Base-by-base conservation (phyloP, 2,329 filamentous ascomycete genomes). In the Clarireedia monteithiana region DNA sequence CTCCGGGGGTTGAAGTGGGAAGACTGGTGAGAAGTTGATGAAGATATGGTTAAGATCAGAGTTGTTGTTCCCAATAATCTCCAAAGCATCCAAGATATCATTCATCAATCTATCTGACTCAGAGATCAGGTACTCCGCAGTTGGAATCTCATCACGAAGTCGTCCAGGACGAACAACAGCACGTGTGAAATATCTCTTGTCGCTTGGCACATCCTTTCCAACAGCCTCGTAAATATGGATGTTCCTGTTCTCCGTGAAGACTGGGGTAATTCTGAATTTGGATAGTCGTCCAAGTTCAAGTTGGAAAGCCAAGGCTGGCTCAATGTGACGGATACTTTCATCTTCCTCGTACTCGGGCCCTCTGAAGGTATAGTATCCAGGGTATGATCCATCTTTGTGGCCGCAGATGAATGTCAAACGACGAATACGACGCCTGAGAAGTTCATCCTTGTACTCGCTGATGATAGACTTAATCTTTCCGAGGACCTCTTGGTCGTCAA, bases 21-120 rank as follows among this genome's bases (percentile, higher is more conserved):
- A 97, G 58, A 96, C 89, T 9, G 91, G 90, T 0, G 90, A 94
- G 77, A 99, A 99, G 82, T 99, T 97, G 80, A 99, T 94, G 79
- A 99, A 99, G 80, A 99, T 94, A 77, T 99, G 94, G 80, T 99
- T 99, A 70, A 99, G 81, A 79, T 99, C 94, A 51, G 94, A 96
- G 77, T 95, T 95, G 78, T 96, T 97, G 80, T 96, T 96, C 69
- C 94, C 94, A 69, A 96, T 95, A 66, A 99, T 96, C 79, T 99
- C 94, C 57, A 99, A 79, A 46, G 94, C 94, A 70, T 99, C 94
- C 52, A 97, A 84, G 68, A 99, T 97, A 70, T 99, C 94, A 71
- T 90, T 97, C 82, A 99, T 91, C 66, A 97, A 80, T 61, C 94
- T 86, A 69, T 99, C 92, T 40, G 92, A 91, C 77, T 99, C 94